phyloP scores from a whole-genome alignment of 2,329 filamentous ascomycete genomes.

The Ophiosphaerella narmari region DNA sequence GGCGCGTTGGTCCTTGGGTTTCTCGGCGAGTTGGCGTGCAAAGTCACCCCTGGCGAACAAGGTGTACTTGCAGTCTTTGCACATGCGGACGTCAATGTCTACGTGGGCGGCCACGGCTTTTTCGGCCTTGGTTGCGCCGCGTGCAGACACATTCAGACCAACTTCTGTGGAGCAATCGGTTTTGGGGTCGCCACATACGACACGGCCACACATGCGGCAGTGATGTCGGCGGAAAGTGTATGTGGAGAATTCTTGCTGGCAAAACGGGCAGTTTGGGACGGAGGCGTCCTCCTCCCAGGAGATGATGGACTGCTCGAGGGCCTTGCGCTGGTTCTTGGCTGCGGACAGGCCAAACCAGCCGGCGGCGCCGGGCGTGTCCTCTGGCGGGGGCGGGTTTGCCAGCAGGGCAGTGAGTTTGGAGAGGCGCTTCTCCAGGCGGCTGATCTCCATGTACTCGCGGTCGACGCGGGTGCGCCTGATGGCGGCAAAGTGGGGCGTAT shows the following conservation, averaged over 20 bases:
- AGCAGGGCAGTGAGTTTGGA: slow-evolving; percentile 87
- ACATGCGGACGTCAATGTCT: slow-evolving; percentile 85
- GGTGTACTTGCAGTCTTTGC: slow-evolving; percentile 79
- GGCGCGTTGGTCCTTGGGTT: slow-evolving; percentile 75
- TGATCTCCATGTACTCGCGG: slow-evolving; percentile 83
- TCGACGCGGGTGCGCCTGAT: slow-evolving; percentile 80
- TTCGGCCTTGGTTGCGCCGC: slow-evolving; percentile 49
- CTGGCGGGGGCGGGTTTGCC: slow-evolving; percentile 70
- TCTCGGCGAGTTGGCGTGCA: slow-evolving; percentile 67
- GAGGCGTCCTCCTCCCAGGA: slow-evolving; percentile 91
- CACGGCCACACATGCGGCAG: slow-evolving; percentile 88
- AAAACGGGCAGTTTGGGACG: slow-evolving; percentile 85
- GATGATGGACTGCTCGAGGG: slow-evolving; percentile 88
- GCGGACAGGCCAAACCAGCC: slow-evolving; percentile 63
- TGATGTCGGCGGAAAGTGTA: slow-evolving; percentile 95
- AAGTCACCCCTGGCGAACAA: slow-evolving; percentile 80
- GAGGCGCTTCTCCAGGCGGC: slow-evolving; percentile 85
- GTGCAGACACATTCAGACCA: slow-evolving; percentile 73
- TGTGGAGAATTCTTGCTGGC: slow-evolving; percentile 90
- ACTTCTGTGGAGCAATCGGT: slow-evolving; percentile 87
- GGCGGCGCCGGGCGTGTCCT: slow-evolving; percentile 57
- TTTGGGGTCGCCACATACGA: slow-evolving; percentile 85
- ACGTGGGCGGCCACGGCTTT: slow-evolving; percentile 58
- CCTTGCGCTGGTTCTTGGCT: slow-evolving; percentile 73
- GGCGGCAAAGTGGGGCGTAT: slow-evolving; percentile 70